A percentile compares a stretch with the other conserved stretches of the same genome.
Evolutionary conservation across 306 rosid species (phyloP).

Genomic region (Alnus glutinosa): DNA sequence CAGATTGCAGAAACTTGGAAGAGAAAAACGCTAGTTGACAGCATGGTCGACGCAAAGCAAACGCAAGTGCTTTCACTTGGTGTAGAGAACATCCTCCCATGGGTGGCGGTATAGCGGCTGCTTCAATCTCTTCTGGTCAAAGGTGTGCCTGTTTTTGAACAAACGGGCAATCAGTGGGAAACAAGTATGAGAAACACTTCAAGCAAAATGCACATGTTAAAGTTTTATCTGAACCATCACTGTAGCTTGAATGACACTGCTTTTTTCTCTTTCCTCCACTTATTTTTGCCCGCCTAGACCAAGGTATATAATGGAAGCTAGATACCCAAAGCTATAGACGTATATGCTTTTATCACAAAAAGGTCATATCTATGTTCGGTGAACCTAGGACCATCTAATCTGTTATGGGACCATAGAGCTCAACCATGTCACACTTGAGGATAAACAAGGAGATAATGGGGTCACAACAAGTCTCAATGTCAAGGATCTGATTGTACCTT

Average conservation of each 20-base stretch:
- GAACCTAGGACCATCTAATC: slow-evolving; percentile 35
- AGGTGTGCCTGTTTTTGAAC: slow-evolving; percentile 74
- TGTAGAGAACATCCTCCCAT: slow-evolving; percentile 98
- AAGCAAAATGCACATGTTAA: neutral
- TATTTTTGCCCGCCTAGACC: neutral
- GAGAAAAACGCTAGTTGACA: slow-evolving; percentile 23
- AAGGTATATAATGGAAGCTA: neutral
- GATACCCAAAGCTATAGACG: slow-evolving; percentile 6
- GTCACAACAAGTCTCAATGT: neutral
- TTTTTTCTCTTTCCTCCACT: neutral
- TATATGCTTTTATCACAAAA: slow-evolving; percentile 8
- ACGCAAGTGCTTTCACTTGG: slow-evolving; percentile 58
- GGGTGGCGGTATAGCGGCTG: slow-evolving; percentile 99
- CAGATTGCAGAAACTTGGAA: slow-evolving; percentile 34
- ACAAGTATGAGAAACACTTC: neutral
- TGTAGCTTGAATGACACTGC: neutral
- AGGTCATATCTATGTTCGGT: slow-evolving; percentile 15
- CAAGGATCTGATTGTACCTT: slow-evolving; percentile 27
- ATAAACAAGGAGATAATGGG: slow-evolving; percentile 1
- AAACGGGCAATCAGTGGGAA: slow-evolving; percentile 15
- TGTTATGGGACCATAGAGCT: slow-evolving; percentile 8
- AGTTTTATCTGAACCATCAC: slow-evolving; percentile 6
- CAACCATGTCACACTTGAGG: slow-evolving; percentile 24
- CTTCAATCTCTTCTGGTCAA: slow-evolving; percentile 98
- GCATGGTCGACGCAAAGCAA: slow-evolving; percentile 12